These are phyloP conservation scores for Canavalia ensiformis DNA, from an alignment of 306 rosid species.

Conservation along the genomic window DNA sequence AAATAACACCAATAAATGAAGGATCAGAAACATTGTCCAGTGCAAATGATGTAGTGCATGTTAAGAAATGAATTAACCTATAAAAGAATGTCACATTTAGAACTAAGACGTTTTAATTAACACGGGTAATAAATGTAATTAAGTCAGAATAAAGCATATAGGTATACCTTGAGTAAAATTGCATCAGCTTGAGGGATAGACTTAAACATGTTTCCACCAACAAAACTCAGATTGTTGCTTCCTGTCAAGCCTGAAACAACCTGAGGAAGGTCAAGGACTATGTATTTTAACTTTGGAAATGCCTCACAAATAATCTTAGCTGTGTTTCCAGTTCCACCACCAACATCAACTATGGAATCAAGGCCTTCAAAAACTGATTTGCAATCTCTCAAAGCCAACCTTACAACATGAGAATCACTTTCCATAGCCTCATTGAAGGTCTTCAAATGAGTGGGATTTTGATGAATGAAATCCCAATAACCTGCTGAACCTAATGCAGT, in stretches of 20 bases:
- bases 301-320: slow-evolving; percentile 12
- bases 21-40: neutral
- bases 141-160: too few species aligned
- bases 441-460: slow-evolving; percentile 6
- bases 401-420: slow-evolving; percentile 20
- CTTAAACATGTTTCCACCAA: slow-evolving; percentile 28
- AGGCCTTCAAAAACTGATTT: neutral
- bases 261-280: slow-evolving; percentile 24
- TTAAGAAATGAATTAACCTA: too few species aligned
- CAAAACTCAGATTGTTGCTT: neutral
- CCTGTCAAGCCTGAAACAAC: slow-evolving; percentile 9
- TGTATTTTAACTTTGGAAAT: slow-evolving; percentile 14
- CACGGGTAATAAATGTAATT: too few species aligned
- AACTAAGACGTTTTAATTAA: too few species aligned
- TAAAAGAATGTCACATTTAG: too few species aligned
- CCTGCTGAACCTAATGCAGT: neutral
- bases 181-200: slow-evolving; percentile 37
- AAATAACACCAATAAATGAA: neutral
- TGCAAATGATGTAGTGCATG: too few species aligned
- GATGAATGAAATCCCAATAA: neutral
- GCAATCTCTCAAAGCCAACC: slow-evolving; percentile 16
- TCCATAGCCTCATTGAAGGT: slow-evolving; percentile 38
- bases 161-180: slow-evolving; percentile 31
- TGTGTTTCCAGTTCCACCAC: slow-evolving; percentile 33
- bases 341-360: slow-evolving; percentile 36